Percentiles rank a stretch among this genome's conserved stretches.
phyloP scores from a whole-genome alignment of 2,329 filamentous ascomycete genomes.

The Neonectria hederae region DNA sequence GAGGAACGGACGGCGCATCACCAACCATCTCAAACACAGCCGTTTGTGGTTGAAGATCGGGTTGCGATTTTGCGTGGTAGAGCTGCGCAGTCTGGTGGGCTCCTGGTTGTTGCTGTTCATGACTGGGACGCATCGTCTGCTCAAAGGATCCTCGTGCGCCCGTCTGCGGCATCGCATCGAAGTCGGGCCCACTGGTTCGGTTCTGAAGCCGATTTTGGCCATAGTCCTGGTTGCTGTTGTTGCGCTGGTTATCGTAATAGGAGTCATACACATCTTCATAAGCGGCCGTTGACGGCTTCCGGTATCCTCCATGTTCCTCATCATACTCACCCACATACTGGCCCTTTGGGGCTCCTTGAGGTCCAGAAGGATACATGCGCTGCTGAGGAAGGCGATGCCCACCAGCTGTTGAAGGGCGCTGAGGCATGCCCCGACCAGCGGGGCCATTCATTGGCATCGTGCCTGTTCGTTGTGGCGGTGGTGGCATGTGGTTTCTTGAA shows the following conservation, averaged over 20 bases:
- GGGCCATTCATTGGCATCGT: slow-evolving; percentile 58
- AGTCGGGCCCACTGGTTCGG: slow-evolving; percentile 51
- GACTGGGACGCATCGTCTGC: slow-evolving; percentile 54
- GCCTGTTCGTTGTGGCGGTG: slow-evolving; percentile 51
- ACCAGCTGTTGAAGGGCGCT: slow-evolving; percentile 64
- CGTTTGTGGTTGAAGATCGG: slow-evolving; percentile 70
- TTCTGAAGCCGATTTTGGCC: slow-evolving; percentile 31
- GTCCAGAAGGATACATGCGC: slow-evolving; percentile 57
- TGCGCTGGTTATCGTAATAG: slow-evolving; percentile 58
- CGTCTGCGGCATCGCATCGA: slow-evolving; percentile 50
- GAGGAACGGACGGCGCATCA: slow-evolving; percentile 67
- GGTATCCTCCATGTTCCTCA: slow-evolving; percentile 44
- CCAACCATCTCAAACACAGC: slow-evolving; percentile 79
- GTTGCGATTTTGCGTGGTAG: slow-evolving; percentile 72
- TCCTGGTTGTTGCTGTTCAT: slow-evolving; percentile 57
- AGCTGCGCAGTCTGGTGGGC: slow-evolving; percentile 63
- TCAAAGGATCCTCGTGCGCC: slow-evolving; percentile 58
- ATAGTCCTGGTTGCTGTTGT: slow-evolving; percentile 41
- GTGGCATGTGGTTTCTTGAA: slow-evolving; percentile 49
- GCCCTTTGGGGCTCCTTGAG: slow-evolving; percentile 51
- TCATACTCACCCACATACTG: slow-evolving; percentile 46
- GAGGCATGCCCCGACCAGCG: slow-evolving; percentile 56
- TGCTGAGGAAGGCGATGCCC: slow-evolving; percentile 63
- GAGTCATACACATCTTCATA: slow-evolving; percentile 64
- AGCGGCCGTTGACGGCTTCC: slow-evolving; percentile 47